These are phyloP conservation scores for Monosporascus ibericus DNA, from an alignment of 2,329 filamentous ascomycete species.

Conservation along the genomic window DNA sequence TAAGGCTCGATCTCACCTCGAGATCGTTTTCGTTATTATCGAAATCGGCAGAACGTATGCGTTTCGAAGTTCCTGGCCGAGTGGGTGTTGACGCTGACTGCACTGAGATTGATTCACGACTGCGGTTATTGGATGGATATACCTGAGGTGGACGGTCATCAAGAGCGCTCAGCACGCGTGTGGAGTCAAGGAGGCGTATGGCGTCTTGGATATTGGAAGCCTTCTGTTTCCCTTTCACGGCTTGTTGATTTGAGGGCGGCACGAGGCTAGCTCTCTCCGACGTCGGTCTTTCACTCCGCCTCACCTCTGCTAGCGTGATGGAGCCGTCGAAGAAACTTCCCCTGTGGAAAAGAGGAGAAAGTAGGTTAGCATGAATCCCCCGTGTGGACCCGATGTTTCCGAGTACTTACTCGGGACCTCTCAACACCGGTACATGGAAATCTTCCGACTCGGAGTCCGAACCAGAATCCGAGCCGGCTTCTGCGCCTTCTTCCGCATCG, in stretches of 20 bases:
- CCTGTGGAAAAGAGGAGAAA: conserved; percentile 6
- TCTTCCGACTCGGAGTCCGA: conserved; percentile 14
- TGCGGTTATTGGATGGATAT: neutral
- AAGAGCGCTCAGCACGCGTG: conserved; percentile 7
- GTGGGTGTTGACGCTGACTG: neutral
- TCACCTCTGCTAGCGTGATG: conserved; percentile 15
- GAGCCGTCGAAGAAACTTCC: conserved; percentile 17
- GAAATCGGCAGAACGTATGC: neutral
- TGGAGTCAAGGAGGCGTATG: conserved; percentile 15
- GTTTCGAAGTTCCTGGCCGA: conserved; percentile 3
- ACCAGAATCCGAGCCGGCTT: conserved; percentile 11
- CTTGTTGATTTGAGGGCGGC: conserved; percentile 8
- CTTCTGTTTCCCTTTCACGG: conserved; percentile 6
- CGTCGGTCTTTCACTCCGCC: conserved; percentile 9
- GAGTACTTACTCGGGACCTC: conserved; percentile 12
- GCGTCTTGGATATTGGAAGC: conserved; percentile 9
- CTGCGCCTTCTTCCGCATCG: conserved; percentile 4
- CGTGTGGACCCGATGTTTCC: neutral
- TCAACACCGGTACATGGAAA: conserved; percentile 10
- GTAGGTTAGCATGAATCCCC: conserved; percentile 9
- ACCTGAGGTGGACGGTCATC: neutral
- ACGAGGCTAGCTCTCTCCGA: neutral
- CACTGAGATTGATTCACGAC: neutral
- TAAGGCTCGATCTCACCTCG: conserved; percentile 19
- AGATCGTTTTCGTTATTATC: conserved; percentile 8